These are phyloP conservation scores for Megacollybia platyphylla DNA, from an alignment of 1,284 basidiomycete genomes.

Conservation along the genomic window DNA sequence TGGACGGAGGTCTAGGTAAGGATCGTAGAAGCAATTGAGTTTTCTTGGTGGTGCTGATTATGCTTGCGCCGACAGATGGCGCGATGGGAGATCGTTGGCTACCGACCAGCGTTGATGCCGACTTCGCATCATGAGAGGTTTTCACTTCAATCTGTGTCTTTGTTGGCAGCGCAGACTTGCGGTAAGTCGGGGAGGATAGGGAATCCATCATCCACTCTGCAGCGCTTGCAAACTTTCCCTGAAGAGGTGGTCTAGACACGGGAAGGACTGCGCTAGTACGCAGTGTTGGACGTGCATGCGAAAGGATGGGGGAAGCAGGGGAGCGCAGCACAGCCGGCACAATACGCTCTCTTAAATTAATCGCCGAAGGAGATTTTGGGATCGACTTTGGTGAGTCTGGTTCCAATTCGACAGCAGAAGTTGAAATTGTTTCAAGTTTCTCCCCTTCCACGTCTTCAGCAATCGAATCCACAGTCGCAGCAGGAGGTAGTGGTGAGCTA, in stretches of 20 bases:
- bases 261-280: not conserved
- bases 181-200: not conserved
- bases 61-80: no score
- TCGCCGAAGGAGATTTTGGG: not conserved
- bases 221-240: not conserved
- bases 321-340: not conserved
- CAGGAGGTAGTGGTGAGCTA: slow-evolving; percentile 6
- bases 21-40: slow-evolving; percentile 7
- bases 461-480: slow-evolving; percentile 8
- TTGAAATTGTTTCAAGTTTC: slow-evolving; percentile 3
- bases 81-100: no score
- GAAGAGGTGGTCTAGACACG: not conserved
- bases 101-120: no score
- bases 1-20: slow-evolving; percentile 17
- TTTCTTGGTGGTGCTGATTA: not conserved
- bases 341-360: not conserved
- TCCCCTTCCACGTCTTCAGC: slow-evolving; percentile 12
- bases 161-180: not conserved
- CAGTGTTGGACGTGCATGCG: not conserved
- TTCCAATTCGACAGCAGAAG: not conserved
- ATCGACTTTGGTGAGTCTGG: not conserved
- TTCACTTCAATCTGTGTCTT: no score
- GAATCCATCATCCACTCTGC: not conserved
- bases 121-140: no score
- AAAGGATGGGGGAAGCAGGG: not conserved